Evolutionary conservation across 441 rosid genomes (phyloP), one percentile per base, ranked within the genome.

Genomic region (Hura crepitans): DNA sequence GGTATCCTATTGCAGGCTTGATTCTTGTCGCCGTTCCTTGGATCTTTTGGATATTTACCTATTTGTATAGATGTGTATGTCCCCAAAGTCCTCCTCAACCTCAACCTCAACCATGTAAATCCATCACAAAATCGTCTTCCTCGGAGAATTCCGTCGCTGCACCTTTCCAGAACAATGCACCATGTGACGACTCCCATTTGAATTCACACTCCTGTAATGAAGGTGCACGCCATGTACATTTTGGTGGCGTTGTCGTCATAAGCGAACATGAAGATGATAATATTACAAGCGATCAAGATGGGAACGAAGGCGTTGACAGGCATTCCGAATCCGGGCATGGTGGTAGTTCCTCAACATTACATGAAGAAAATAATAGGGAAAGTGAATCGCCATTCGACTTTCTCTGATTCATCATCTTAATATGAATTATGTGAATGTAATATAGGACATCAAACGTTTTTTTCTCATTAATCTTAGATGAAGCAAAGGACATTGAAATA

Each of bases 1-100:
- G 87, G 80, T 86, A 85, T 74, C 82, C 83, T 2, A 23, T 77
- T 53, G 75, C 72, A 12, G 96, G 96, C 5, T 68, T 91, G 72
- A 4, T 79, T 74, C 86, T 89, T 18, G 85, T 83, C 15, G 86
- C 81, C 71, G 71, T 88, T 68, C 96, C 96, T 1, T 91, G 97
- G 96, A 45, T 74, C 4, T 87, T 87, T 70, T 89, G 97, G 97
- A 72, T 91, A 65, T 46, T 79, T 43, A 77, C 80, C 25, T 91
- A 83, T 73, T 1, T 85, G 18, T 89, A 84, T 77, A 73, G 76
- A 10, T 90, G 86, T 64, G 66, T 82, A 69, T 78, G 64, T 74
- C 84, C 87, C 30, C 17, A 20, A n/a, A 10, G 6, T 31, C 35
- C 25, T 10, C 53, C 30, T n/a, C n/a, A n/a, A n/a, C n/a, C n/a